Percentiles rank a stretch among this genome's conserved stretches.
Conservation (phyloP, 2,329 filamentous ascomycete genomes). For the Aureobasidium sp. region DNA sequence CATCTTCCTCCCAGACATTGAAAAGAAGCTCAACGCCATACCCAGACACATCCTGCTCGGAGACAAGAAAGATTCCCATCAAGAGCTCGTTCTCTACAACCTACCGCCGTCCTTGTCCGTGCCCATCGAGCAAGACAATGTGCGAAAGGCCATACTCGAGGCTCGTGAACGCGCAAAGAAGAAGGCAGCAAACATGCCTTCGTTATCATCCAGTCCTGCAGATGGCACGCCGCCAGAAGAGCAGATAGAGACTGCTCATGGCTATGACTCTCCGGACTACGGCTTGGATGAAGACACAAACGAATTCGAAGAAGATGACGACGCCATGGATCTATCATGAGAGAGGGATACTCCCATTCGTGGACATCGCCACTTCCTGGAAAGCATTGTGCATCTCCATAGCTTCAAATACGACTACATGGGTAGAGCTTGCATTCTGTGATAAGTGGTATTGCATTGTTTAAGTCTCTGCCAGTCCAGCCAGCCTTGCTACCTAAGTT, state of each 20-base stretch:
- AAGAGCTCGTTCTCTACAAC: constrained; percentile 70
- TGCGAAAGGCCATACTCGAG: constrained; percentile 77
- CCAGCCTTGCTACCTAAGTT: constrained; percentile 9
- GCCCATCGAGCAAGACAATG: constrained; percentile 62
- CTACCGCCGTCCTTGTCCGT: constrained; percentile 70
- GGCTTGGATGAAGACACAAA: constrained; percentile 19
- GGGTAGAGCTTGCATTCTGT: not conserved
- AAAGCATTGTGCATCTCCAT: too few species aligned
- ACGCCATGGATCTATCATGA: constrained; percentile 55
- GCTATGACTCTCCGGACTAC: constrained; percentile 14
- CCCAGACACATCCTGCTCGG: constrained; percentile 57
- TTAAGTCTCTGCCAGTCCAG: not conserved
- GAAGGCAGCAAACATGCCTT: constrained; percentile 25
- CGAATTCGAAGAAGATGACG: constrained; percentile 38
- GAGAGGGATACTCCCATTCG: too few species aligned
- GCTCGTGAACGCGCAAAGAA: constrained; percentile 61
- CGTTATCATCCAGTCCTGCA: not conserved
- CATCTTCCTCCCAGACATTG: constrained; percentile 77
- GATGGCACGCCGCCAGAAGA: constrained; percentile 12
- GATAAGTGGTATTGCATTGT: constrained; percentile 1
- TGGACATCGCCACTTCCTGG: too few species aligned
- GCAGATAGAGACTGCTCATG: constrained; percentile 27
- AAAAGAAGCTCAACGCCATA: constrained; percentile 65
- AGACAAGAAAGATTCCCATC: constrained; percentile 42
- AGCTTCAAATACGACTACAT: too few species aligned